These are phyloP conservation scores for Solanum dulcamara DNA, from an alignment of 257 asterid species.

Conservation along the genomic window DNA sequence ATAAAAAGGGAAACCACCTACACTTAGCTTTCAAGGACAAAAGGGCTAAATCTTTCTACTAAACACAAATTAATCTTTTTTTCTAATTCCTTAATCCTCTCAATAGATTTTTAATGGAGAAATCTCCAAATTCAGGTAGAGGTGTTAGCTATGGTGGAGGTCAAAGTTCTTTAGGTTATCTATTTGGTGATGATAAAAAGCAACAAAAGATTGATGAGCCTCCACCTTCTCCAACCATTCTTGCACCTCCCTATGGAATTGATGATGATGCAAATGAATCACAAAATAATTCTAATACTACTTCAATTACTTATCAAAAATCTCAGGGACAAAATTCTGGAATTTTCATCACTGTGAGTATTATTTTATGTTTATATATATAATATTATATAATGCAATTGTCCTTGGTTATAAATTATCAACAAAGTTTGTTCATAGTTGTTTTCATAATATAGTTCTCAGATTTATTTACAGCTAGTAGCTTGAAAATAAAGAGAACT, in stretches of 20 bases:
- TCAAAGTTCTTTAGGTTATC: constrained; percentile 51
- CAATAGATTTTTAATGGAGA: neutral
- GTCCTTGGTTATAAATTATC: neutral
- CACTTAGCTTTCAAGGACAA: neutral
- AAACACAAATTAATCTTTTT: neutral
- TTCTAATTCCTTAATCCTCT: neutral
- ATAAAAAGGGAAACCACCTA: neutral
- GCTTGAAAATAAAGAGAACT: neutral
- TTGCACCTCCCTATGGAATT: constrained; percentile 40
- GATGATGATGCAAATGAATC: constrained; percentile 7
- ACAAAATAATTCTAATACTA: constrained; percentile 1
- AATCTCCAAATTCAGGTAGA: constrained; percentile 20
- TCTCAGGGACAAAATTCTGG: constrained; percentile 30
- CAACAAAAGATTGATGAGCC: constrained; percentile 10
- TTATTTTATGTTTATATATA: neutral
- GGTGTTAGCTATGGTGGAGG: constrained; percentile 55
- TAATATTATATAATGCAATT: too few species aligned
- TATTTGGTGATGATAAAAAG: constrained; percentile 42
- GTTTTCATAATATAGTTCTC: too few species aligned
- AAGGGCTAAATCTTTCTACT: neutral
- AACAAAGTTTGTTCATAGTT: neutral
- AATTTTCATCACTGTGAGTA: constrained; percentile 32
- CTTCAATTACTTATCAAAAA: constrained; percentile 5
- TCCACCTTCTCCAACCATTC: constrained; percentile 19
- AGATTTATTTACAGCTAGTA: neutral